Conservation (phyloP, 2,329 filamentous ascomycete genomes). For the Neurospora crassa region DNA sequence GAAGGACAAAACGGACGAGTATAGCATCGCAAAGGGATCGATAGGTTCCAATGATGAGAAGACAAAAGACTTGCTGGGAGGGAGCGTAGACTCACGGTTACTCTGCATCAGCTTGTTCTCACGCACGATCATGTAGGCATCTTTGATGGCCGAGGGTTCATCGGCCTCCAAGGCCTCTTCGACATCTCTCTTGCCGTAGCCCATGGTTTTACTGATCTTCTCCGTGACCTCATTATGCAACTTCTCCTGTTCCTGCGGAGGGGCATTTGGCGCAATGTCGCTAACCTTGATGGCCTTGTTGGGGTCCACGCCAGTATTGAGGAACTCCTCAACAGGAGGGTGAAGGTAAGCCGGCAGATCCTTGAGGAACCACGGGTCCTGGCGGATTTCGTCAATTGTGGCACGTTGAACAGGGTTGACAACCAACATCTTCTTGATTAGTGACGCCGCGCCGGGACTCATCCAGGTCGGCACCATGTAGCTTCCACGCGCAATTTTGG, state of each 20-base stretch:
- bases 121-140: slow-evolving; percentile 94
- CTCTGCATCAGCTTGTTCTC: slow-evolving; percentile 97
- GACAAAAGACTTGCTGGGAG: slow-evolving; percentile 12
- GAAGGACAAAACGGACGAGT: not conserved
- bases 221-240: slow-evolving; percentile 87
- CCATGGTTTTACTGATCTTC: slow-evolving; percentile 97
- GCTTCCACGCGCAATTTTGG: slow-evolving; percentile 91
- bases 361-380: slow-evolving; percentile 88
- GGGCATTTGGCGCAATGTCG: slow-evolving; percentile 70
- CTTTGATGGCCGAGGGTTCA: slow-evolving; percentile 96
- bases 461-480: slow-evolving; percentile 92
- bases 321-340: slow-evolving; percentile 81
- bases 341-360: slow-evolving; percentile 81
- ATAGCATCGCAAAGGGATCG: slow-evolving; percentile 20
- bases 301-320: slow-evolving; percentile 87
- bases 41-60: not conserved
- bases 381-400: slow-evolving; percentile 85
- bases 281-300: slow-evolving; percentile 82
- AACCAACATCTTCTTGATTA: slow-evolving; percentile 91
- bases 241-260: slow-evolving; percentile 73
- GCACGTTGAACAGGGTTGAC: slow-evolving; percentile 92
- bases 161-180: slow-evolving; percentile 86
- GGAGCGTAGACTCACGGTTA: slow-evolving; percentile 58
- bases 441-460: slow-evolving; percentile 65
- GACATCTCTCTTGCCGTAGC: slow-evolving; percentile 89